Base-by-base conservation (phyloP, 805 yeast genomes). In the Pichia phayaonensis region DNA sequence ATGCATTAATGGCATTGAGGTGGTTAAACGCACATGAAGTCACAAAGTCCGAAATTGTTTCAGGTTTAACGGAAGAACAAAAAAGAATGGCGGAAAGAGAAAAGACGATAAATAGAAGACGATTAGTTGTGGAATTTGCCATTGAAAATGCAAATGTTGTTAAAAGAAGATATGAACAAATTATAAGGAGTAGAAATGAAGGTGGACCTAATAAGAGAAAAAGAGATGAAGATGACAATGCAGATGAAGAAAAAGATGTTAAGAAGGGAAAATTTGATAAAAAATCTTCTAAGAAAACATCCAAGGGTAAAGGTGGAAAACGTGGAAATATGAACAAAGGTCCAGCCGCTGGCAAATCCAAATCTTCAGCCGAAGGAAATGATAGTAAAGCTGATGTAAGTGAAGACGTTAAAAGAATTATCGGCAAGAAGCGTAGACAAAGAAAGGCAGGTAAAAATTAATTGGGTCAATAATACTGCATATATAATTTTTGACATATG, bases 21-120 rank as follows among this genome's bases (percentile, higher is more conserved):
- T 94, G 97, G 96, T 75, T 94, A 66, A 94, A 94, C 66, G 96
- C 96, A 8, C 97, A 92, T 64, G 84, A 80, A 61, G 96, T 94
- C 8, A 71, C 87, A 0, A 67, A 67, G 34, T 80, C 75, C 11
- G 97, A 90, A 66, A 77, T 89, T 40, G 52, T 76, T 21, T 86
- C 77, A 56, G 90, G 92, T n/a, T 64, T 85, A 51, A 70, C 72
- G 31, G 89, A 81, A 4, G 89, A 85, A 45, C 90, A 86, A 61
- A 71, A 72, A 64, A 80, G 80, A 58, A 45, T 65, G 10, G 81
- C 80, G 2, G 72, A 74, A 48, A 57, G 73, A 24, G 90, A 83
- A 44, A 79, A 79, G 10, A 44, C 58, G 8, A 59, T 73, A 39
- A 72, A 75, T 49, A 79, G 79, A 63, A 81, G 97, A 71, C 80